Conservation (phyloP, 169 alveolate genomes). For the Plasmodium sp. region DNA sequence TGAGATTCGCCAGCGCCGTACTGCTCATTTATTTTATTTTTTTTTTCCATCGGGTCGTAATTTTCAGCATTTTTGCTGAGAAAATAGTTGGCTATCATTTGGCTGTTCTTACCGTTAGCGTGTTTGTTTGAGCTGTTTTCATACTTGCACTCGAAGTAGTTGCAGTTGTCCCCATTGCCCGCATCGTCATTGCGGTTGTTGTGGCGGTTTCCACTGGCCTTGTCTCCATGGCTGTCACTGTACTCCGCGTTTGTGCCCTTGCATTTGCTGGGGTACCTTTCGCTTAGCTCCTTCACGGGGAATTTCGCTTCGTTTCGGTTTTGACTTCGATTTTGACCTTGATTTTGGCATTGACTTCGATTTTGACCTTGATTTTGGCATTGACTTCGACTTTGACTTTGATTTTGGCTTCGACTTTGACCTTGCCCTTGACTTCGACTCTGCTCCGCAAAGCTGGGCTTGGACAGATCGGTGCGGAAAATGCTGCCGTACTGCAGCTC, state of each 20-base stretch:
- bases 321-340: too few species aligned
- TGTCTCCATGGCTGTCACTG: constrained; percentile 2
- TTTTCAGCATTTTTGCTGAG: constrained; percentile 15
- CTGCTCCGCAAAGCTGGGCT: constrained; percentile 8
- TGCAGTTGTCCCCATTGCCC: not conserved
- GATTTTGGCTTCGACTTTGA: too few species aligned
- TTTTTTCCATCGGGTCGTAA: constrained; percentile 6
- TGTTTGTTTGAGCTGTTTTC: constrained; percentile 22
- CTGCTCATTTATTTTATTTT: constrained; percentile 2
- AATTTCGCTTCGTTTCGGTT: not conserved
- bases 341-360: too few species aligned
- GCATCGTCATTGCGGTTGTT: not conserved
- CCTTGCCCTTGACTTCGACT: not conserved
- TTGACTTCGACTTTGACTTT: too few species aligned
- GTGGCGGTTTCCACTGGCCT: not conserved
- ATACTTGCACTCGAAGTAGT: constrained; percentile 26
- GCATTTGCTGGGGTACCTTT: constrained; percentile 26
- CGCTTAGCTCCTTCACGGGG: constrained; percentile 19
- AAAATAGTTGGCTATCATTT: constrained; percentile 18
- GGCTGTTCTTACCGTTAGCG: not conserved
- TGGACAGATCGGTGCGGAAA: constrained; percentile 2
- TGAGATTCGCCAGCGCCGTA: not conserved
- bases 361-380: not conserved
- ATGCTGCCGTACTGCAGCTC: not conserved
- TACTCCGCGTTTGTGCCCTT: not conserved